Base-by-base conservation (phyloP, 148 eudicot genomes). In the Polygonum maritimum region DNA sequence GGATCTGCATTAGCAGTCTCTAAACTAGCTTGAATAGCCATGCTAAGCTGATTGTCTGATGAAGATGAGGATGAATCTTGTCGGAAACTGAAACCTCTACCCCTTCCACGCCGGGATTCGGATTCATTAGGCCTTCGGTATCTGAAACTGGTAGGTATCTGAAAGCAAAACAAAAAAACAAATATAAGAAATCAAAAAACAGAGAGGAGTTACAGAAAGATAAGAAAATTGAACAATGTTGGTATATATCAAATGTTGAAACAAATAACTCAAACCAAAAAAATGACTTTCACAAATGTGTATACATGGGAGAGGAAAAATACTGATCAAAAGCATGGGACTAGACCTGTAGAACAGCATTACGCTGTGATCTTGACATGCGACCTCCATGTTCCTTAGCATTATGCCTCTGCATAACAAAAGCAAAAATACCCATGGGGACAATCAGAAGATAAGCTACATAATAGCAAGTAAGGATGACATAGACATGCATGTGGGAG, bases 341-440 rank as follows among this genome's bases (percentile, higher is more conserved):
- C 44, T 75, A 33, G 83, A 78, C 98, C 94, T 92, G 97, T 54
- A 95, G 96, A 73, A 84, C 99, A 83, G 96, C 90, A 82, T 82
- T 92, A 49, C 99, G 94, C 85, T 92, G 75, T 18, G 97, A 90
- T 74, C 99, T 91, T 60, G 99, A 95, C 97, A 95, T 90, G 76
- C 84, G 91, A 41, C 99, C 99, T 36, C 99, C 99, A 85, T 95
- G 99, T 79, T 95, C 97, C 82, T 86, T 44, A 76, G 97, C 85
- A 86, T 88, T 95, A 78, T 95, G 99, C 80, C 92, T 89, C 99
- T 95, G 87, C 75, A 81, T 76, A 65, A 75, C 26, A 38, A 69
- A 4, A 60, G 73, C 76, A 41, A 54, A 15, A 36, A 11, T 44
- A 21, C 41, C 35, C 45, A 72, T 18, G 47, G 49, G 33, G 15